Conservation (phyloP, 2,329 filamentous ascomycete species). For the Stagonosporopsis tanaceti region DNA sequence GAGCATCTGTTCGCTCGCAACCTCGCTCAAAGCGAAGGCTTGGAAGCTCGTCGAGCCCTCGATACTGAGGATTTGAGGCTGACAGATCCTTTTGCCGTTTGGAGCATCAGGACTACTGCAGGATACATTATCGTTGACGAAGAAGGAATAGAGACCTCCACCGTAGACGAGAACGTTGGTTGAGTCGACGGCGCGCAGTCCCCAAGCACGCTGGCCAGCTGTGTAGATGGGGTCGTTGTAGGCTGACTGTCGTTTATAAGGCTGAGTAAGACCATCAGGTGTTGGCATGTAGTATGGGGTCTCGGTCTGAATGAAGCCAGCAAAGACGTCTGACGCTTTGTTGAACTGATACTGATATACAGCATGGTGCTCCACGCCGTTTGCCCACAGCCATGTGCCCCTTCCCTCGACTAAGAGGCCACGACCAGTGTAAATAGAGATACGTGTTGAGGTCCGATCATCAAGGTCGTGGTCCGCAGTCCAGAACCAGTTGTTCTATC, state of each 20-base stretch:
- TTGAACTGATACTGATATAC: constrained; percentile 85
- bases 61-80: constrained; percentile 60
- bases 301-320: constrained; percentile 87
- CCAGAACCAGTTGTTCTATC: constrained; percentile 28
- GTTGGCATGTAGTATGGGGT: constrained; percentile 87
- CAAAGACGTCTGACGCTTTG: constrained; percentile 80
- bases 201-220: constrained; percentile 61
- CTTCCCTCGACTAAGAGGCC: constrained; percentile 76
- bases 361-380: constrained; percentile 67
- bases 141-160: constrained; percentile 74
- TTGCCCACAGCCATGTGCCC: constrained; percentile 67
- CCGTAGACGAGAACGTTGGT: constrained; percentile 68
- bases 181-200: constrained; percentile 67
- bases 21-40: constrained; percentile 60
- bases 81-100: constrained; percentile 54
- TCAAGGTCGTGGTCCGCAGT: constrained; percentile 93
- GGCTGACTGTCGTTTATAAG: constrained; percentile 63
- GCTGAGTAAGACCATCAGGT: constrained; percentile 70
- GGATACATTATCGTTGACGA: constrained; percentile 65
- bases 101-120: constrained; percentile 37
- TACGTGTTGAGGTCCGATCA: constrained; percentile 72
- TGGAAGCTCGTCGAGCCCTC: constrained; percentile 52
- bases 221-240: constrained; percentile 75
- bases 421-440: constrained; percentile 86
- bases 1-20: constrained; percentile 58